Evolutionary conservation across 345 rosid genomes (phyloP), one percentile per base, ranked within the genome.

Genomic region (Jatropha curcas): DNA sequence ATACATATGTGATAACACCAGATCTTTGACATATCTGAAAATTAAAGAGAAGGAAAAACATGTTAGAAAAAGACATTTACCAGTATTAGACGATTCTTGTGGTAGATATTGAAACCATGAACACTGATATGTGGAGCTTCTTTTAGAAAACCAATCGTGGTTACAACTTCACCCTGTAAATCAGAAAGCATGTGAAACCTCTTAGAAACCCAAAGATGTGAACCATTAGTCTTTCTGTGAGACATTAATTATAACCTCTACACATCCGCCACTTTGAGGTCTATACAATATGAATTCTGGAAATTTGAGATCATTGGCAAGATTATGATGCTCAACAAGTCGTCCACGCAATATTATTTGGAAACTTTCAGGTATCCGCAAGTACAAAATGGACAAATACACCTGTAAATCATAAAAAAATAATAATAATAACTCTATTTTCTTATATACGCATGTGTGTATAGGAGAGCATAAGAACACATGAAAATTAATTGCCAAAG

Each of bases 71-170:
- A 43, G 63, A 72, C 8, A 75, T 65, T 73, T 76, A 92, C 98
- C 93, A 87, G 80, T 71, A 94, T 90, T 34, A 94, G 84, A 55
- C 98, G 97, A 82, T 94, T 94, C 82, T 88, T 94, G 83, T 94
- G 93, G 78, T 92, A 94, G 59, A 94, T 86, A 71, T 86, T 90
- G 83, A 94, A 94, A 68, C 98, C 98, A 60, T 86, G 92, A 70
- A 92, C 65, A 71, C 77, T 83, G 55, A 92, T 78, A 43, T 79
- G 81, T 19, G 98, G 98, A 81, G 98, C 93, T 78, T 92, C 97
- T 83, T 94, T 92, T 59, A 92, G 71, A 86, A 94, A 94, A 50
- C 98, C 98, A 52, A 94, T 90, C 37, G 97, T 94, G 57, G 97
- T 92, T 55, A 90, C 79, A 58, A 89, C 95, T 60, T 74, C 56